A percentile compares a stretch with the other conserved stretches of the same genome.
These are phyloP conservation scores for Colletotrichum orbiculare DNA, from an alignment of 2,329 filamentous ascomycete species.

Conservation along the genomic window DNA sequence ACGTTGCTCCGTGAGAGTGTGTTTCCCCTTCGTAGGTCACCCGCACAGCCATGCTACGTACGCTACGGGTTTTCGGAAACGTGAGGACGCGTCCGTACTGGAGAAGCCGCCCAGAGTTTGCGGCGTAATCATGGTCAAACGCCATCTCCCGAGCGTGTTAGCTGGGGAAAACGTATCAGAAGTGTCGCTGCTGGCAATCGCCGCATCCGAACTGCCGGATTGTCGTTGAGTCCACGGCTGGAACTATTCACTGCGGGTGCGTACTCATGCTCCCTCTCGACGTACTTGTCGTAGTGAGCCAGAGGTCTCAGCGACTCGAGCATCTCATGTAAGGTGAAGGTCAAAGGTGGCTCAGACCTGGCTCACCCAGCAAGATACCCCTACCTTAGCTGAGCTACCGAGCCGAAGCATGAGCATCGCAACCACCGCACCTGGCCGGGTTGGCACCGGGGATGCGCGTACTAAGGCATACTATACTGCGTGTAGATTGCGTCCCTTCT, in stretches of 20 bases:
- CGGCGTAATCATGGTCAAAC: slow-evolving; percentile 24
- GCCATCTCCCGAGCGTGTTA: slow-evolving; percentile 3
- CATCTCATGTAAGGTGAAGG: slow-evolving; percentile 11
- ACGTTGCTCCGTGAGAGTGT: background rate
- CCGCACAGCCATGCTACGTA: background rate
- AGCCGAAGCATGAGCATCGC: background rate
- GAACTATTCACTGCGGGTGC: slow-evolving; percentile 2
- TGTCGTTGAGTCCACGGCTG: slow-evolving; percentile 9
- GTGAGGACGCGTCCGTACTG: slow-evolving; percentile 10
- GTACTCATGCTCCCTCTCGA: slow-evolving; percentile 21
- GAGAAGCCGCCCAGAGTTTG: slow-evolving; percentile 11
- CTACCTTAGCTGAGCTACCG: slow-evolving; percentile 7
- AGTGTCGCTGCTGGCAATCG: background rate
- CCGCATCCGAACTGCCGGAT: background rate
- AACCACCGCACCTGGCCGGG: background rate
- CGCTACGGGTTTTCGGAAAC: slow-evolving; percentile 14
- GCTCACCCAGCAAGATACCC: slow-evolving; percentile 15
- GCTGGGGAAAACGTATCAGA: no score
- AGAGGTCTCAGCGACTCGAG: no score
- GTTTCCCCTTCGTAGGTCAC: background rate
- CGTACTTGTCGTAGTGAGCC: background rate
- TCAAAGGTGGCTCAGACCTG: slow-evolving; percentile 8
- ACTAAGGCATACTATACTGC: no score
- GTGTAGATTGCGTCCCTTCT: no score
- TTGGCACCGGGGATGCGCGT: no score